phyloP scores from a whole-genome alignment of 179 eudicot species.

The Silene vulgaris region DNA sequence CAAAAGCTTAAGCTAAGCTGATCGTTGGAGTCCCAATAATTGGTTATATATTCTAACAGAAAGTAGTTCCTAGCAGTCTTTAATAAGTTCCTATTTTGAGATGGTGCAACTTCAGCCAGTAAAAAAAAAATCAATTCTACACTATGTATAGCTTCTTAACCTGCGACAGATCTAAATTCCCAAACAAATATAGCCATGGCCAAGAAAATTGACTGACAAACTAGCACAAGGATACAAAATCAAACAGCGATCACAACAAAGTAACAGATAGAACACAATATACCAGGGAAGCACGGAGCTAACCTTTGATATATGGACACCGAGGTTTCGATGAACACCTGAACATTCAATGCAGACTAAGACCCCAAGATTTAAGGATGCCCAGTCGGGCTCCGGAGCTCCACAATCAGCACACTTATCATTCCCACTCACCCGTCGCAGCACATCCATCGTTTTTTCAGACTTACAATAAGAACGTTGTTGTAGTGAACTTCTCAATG shows the following conservation, averaged over 20 bases:
- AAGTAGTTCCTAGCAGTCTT: neutral
- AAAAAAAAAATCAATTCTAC: neutral
- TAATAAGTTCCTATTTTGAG: neutral
- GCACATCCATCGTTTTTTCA: slow-evolving; percentile 77
- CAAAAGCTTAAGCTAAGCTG: too few species aligned
- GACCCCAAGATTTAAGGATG: slow-evolving; percentile 92
- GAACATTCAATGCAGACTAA: slow-evolving; percentile 99
- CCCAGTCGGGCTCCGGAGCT: slow-evolving; percentile 98
- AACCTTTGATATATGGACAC: slow-evolving; percentile 98
- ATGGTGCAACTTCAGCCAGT: neutral
- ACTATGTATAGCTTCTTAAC: neutral
- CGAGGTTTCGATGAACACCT: slow-evolving; percentile 97
- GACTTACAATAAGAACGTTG: slow-evolving; percentile 53
- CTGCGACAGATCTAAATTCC: neutral
- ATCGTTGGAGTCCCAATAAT: too few species aligned
- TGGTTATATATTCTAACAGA: too few species aligned
- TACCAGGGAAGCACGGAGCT: slow-evolving; percentile 1
- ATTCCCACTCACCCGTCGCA: slow-evolving; percentile 78
- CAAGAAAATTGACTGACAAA: neutral
- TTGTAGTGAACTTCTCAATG: slow-evolving; percentile 58
- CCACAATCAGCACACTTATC: slow-evolving; percentile 98
- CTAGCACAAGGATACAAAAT: neutral
- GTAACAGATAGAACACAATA: neutral
- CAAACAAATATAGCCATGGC: neutral
- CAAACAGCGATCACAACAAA: neutral